phyloP scores from a whole-genome alignment of 1,284 basidiomycete species.

The Vanrija humicola region DNA sequence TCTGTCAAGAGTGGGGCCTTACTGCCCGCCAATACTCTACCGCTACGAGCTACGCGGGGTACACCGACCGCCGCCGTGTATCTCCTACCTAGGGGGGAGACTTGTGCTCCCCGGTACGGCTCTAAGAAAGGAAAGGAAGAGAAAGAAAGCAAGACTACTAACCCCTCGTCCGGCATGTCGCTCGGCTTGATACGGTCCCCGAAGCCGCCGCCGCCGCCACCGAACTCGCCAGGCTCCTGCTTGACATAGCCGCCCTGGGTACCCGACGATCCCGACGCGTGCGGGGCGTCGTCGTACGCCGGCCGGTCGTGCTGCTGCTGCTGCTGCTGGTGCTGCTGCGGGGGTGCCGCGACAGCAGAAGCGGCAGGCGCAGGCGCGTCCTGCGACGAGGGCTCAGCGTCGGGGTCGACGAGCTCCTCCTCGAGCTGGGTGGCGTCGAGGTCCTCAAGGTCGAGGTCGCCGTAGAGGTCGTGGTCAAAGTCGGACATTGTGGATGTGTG shows the following conservation, averaged over 20 bases:
- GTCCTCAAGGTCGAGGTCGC: constrained; percentile 41
- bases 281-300: neutral
- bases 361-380: neutral
- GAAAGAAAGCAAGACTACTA: constrained; percentile 53
- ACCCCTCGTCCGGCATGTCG: constrained; percentile 99
- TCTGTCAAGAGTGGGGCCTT: neutral
- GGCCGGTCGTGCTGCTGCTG: neutral
- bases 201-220: constrained; percentile 10
- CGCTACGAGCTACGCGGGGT: neutral
- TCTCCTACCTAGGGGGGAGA: neutral
- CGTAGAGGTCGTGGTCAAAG: constrained; percentile 40
- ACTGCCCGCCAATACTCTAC: constrained; percentile 1
- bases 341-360: neutral
- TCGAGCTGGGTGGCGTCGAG: constrained; percentile 38
- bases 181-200: constrained; percentile 63
- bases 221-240: neutral
- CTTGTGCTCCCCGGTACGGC: neutral
- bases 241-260: neutral
- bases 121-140: constrained; percentile 9
- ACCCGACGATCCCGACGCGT: neutral
- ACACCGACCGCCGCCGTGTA: neutral
- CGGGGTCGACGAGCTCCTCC: constrained; percentile 36
- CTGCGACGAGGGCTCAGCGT: constrained; percentile 6
- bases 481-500: constrained; percentile 30
- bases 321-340: neutral